Evolutionary conservation across 1,284 basidiomycete genomes (phyloP), one percentile per base, ranked within the genome.

Genomic region (Prillingera fragicola): DNA sequence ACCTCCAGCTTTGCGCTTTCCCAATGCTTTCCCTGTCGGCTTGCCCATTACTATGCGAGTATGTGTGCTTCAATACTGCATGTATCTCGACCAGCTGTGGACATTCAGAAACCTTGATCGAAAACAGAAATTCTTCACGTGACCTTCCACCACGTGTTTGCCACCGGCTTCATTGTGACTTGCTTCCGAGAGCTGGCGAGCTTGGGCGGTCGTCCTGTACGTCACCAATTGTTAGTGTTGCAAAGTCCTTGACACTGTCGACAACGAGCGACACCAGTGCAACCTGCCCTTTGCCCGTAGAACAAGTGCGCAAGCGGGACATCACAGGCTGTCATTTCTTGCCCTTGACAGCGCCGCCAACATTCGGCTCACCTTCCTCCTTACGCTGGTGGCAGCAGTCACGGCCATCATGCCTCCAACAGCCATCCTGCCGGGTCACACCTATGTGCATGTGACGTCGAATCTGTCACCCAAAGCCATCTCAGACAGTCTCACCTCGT

Each of bases 391-490:
- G 14, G 32, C 40, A 21, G 21, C 43, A 14, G 31, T 39, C 39
- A 33, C 45, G 13, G 28, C 35, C 23, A 25, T 14, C 12, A 52
- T 48, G 45, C 29, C 50, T 2, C 43, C 43, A 8, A 32, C 46
- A 24, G 19, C 41, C 14, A 54, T 65, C 18, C 48, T 57, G 17
- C 60, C 58, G 3, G 50, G 51, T 19, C 48, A 56, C 34, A 51
- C 59, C 15, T 68, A 68, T 45, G 50, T 68, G 38, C 63, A 65
- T 31, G 43, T 69, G 22, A 56, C 60, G 9, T 59, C 63, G n/a
- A 35, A 40, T 14, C 46, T 28, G 3, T 44, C 48, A 14, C 55
- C 43, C 6, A 34, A 38, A 10, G 23, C 35, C 33, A 48, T 48
- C 27, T 3, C 29, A 0, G 19, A 28, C 2, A 14, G 4, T 8